A percentile compares a stretch with the other conserved stretches of the same genome.
Conservation (phyloP, 2,329 filamentous ascomycete genomes). For the Venturia nashicola region DNA sequence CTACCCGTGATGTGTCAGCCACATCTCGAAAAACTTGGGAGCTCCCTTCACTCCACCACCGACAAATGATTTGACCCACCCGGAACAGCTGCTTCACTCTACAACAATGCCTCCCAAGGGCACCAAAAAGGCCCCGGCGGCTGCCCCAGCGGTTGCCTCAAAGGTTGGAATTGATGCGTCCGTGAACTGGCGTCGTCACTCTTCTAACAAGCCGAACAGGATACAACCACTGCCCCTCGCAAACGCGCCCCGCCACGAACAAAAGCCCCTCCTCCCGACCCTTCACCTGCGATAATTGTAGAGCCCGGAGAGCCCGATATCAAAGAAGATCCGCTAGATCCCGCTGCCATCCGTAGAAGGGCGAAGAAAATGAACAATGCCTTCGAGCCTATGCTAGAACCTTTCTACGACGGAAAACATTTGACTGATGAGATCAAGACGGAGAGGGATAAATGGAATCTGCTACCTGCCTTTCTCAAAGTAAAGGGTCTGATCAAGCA, state of each 20-base stretch:
- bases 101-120: not conserved
- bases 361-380: constrained; percentile 26
- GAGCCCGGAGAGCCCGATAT: constrained; percentile 6
- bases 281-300: constrained; percentile 10
- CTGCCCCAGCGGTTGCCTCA: not conserved
- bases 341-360: constrained; percentile 8
- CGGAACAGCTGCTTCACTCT: not conserved
- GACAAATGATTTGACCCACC: not conserved
- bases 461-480: constrained; percentile 93
- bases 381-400: constrained; percentile 53
- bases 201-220: not conserved
- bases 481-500: constrained; percentile 96
- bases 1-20: not conserved
- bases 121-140: not conserved
- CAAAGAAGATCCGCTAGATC: constrained; percentile 7
- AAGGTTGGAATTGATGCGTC: constrained; percentile 9
- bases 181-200: not conserved
- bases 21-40: not conserved
- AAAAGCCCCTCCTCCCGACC: constrained; percentile 1
- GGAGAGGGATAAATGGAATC: constrained; percentile 85
- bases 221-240: constrained; percentile 7
- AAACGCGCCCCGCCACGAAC: constrained; percentile 6
- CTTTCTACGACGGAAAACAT: constrained; percentile 57
- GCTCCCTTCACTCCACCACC: not conserved
- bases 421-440: constrained; percentile 59